Percentiles rank a stretch among this genome's conserved stretches.
phyloP scores from a whole-genome alignment of 2,329 filamentous ascomycete species.

The Verticillium klebahnii region DNA sequence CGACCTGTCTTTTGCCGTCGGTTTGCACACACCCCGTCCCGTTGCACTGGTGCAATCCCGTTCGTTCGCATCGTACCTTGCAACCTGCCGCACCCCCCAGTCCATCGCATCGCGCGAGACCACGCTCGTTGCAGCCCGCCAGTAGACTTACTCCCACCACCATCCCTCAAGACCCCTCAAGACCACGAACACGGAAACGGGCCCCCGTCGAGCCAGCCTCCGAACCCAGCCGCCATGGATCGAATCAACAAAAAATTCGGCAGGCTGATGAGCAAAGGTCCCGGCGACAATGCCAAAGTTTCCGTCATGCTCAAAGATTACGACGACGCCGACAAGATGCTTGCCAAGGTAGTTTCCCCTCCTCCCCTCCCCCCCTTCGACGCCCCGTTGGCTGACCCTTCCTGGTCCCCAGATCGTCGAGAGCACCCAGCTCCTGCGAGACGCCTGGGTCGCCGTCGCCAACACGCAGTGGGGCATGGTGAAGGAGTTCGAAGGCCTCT shows the following conservation, averaged over 20 bases:
- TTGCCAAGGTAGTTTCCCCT: slow-evolving; percentile 56
- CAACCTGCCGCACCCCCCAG: background rate
- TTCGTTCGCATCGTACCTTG: background rate
- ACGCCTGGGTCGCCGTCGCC: slow-evolving; percentile 71
- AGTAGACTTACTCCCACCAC: background rate
- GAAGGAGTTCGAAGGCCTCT: slow-evolving; percentile 66
- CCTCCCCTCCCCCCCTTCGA: slow-evolving; percentile 8
- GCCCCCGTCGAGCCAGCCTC: background rate
- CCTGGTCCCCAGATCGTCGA: slow-evolving; percentile 62
- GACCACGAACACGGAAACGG: background rate
- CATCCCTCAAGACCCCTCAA: background rate
- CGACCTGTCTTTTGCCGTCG: no score
- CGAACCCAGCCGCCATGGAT: slow-evolving; percentile 49
- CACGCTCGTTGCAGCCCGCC: background rate
- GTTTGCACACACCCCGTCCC: no score
- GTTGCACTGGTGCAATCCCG: no score
- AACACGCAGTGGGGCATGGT: slow-evolving; percentile 62
- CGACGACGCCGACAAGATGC: slow-evolving; percentile 71
- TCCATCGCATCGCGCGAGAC: background rate
- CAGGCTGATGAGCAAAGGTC: slow-evolving; percentile 61
- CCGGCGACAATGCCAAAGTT: slow-evolving; percentile 73
- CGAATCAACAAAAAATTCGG: slow-evolving; percentile 72
- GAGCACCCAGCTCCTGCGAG: slow-evolving; percentile 70
- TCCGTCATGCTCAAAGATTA: slow-evolving; percentile 73
- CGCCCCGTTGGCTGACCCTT: background rate